Conservation (phyloP, 2,329 filamentous ascomycete genomes). For the Alternaria conjuncta region DNA sequence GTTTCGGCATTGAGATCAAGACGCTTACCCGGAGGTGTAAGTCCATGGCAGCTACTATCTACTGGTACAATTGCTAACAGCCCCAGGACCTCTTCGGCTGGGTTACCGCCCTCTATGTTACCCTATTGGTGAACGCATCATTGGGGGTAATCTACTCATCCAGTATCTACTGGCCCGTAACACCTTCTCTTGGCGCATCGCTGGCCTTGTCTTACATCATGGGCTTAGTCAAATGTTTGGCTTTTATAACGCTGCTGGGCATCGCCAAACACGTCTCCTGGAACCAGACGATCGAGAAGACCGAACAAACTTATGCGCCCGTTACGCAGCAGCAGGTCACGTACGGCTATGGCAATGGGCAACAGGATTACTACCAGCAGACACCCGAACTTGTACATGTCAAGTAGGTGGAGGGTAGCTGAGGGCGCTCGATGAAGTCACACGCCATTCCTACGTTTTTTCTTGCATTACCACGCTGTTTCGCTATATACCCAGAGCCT, state of each 20-base stretch:
- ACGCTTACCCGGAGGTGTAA: conserved; percentile 23
- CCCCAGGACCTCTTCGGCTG: conserved; percentile 26
- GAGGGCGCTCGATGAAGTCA: background rate
- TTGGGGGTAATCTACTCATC: conserved; percentile 8
- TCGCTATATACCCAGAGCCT: background rate
- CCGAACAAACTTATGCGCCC: background rate
- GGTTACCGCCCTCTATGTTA: conserved; percentile 20
- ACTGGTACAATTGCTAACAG: background rate
- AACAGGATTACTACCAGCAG: conserved; percentile 25
- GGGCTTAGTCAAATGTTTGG: conserved; percentile 22
- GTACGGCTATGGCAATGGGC: conserved; percentile 14
- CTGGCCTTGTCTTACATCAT: conserved; percentile 19
- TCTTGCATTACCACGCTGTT: background rate
- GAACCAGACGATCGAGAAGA: background rate
- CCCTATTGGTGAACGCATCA: conserved; percentile 27
- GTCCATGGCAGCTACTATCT: background rate
- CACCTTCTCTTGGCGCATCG: too few relatives aligned
- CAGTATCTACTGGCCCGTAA: background rate
- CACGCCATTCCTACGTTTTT: background rate
- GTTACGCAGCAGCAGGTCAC: conserved; percentile 9
- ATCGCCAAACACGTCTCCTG: conserved; percentile 28
- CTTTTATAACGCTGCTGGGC: conserved; percentile 26
- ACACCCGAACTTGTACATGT: conserved; percentile 8
- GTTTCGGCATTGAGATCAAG: conserved; percentile 24
- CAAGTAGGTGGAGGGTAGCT: background rate